Base-by-base conservation (phyloP, 2,329 filamentous ascomycete genomes). In the Phaeoacremonium minimum region DNA sequence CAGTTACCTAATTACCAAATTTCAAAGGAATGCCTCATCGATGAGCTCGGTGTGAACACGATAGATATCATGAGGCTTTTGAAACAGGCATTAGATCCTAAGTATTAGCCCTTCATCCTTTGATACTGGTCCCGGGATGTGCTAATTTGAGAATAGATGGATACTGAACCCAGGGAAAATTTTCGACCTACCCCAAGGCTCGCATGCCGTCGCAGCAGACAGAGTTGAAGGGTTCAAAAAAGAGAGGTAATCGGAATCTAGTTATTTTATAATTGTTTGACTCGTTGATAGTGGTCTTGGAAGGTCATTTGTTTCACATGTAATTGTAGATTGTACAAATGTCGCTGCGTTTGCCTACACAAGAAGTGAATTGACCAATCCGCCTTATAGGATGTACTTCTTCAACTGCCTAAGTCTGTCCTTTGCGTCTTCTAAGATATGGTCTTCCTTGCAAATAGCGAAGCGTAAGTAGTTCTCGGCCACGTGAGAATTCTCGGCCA, bases 1-100 rank as follows among this genome's bases (percentile, higher is more conserved):
- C 14, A 8, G 14, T 14, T 16, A 33, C 9, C 9, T 37, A 47
- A 41, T 6, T 48, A 50, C 31, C 46, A n/a, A n/a, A n/a, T n/a
- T n/a, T n/a, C 48, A n/a, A 2, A 48, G 38, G 40, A 37, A 4
- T 48, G 40, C 29, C 37, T 55, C 13, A 30, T 42, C 17, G 75
- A 83, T 52, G 81, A 85, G 52, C 52, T 85, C 34, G 79, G 80
- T 1, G 59, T 71, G 42, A 58, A 61, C 15, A 77, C 79, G 3
- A 75, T 85, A 17, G 75, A 80, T 58, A 60, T 77, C 26, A 85
- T 85, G 81, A 68, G 80, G 48, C 74, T 71, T 57, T 59, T 82
- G 43, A 83, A 83, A 58, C 56, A 67, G 40, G 71, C 77, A 4
- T 76, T 80, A 38, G 78, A 83, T 51, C 77, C 77, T 7, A 56